phyloP scores from a whole-genome alignment of 2,329 filamentous ascomycete species.

The Sclerotinia sclerotiorum region DNA sequence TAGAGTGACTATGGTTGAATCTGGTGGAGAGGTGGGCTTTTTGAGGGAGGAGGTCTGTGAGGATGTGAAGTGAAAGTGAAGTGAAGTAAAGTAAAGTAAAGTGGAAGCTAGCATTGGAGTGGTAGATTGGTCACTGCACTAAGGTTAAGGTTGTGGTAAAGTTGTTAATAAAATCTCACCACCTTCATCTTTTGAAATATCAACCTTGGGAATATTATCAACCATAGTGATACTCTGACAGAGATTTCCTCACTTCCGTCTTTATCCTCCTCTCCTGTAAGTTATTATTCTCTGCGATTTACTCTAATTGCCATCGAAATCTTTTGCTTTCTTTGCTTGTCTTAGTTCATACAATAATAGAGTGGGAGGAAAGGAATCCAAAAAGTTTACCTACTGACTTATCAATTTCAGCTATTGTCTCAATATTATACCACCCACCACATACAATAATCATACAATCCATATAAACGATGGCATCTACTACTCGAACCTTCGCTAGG shows the following conservation, averaged over 20 bases:
- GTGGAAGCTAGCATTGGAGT: neutral
- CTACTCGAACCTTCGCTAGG: slow-evolving; percentile 43
- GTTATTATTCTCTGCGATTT: neutral
- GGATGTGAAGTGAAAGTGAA: neutral
- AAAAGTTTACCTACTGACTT: neutral
- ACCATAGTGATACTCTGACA: neutral
- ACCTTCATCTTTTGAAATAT: neutral
- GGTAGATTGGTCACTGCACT: too few relatives aligned
- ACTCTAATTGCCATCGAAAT: neutral
- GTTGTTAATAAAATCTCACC: slow-evolving; percentile 5
- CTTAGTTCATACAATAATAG: neutral
- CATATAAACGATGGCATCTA: slow-evolving; percentile 29
- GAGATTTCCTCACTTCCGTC: neutral
- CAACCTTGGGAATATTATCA: neutral
- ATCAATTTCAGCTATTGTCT: neutral
- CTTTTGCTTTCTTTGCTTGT: neutral
- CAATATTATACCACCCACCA: neutral
- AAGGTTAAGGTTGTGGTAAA: too few relatives aligned
- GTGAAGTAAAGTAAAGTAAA: neutral
- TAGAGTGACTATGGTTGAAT: neutral
- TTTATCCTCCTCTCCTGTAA: neutral
- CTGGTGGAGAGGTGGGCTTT: neutral
- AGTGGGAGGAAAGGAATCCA: neutral
- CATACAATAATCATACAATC: slow-evolving; percentile 23
- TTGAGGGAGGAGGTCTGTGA: neutral